Conservation (phyloP, 345 rosid species). For the Eucalyptus sp. region DNA sequence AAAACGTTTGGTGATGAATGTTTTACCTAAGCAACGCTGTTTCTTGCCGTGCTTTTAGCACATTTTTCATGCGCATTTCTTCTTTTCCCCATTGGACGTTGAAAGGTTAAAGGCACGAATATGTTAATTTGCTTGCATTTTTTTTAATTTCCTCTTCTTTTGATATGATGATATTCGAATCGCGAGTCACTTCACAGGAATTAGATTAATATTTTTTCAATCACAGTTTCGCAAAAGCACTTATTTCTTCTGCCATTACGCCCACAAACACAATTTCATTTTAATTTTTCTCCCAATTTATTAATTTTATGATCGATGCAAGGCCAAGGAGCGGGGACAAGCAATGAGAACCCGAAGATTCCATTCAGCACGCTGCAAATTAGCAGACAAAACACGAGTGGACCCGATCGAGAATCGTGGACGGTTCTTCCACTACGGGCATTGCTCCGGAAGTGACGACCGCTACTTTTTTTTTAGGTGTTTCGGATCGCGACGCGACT, state of each 20-base stretch:
- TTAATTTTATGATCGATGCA: neutral
- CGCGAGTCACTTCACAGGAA: accelerated
- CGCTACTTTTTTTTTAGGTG: neutral
- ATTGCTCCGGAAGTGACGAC: neutral
- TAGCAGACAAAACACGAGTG: neutral
- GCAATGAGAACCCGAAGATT: neutral
- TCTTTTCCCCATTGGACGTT: neutral
- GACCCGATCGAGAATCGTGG: neutral
- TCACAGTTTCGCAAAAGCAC: neutral
- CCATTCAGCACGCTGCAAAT: neutral
- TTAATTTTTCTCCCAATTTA: neutral
- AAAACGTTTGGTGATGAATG: neutral
- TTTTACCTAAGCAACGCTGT: neutral
- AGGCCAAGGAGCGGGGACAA: neutral
- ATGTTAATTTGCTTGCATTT: no score
- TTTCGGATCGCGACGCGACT: neutral
- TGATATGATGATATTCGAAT: accelerated
- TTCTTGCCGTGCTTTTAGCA: neutral
- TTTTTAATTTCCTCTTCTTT: accelerated
- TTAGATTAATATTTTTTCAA: neutral
- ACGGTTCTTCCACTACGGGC: neutral
- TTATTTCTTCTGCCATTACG: neutral
- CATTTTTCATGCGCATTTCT: neutral
- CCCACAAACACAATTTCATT: neutral
- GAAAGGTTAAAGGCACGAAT: neutral